A percentile compares a stretch with the other conserved stretches of the same genome.
Conservation (phyloP, 1,139 yeast genomes). For the Petasospora fabianii region DNA sequence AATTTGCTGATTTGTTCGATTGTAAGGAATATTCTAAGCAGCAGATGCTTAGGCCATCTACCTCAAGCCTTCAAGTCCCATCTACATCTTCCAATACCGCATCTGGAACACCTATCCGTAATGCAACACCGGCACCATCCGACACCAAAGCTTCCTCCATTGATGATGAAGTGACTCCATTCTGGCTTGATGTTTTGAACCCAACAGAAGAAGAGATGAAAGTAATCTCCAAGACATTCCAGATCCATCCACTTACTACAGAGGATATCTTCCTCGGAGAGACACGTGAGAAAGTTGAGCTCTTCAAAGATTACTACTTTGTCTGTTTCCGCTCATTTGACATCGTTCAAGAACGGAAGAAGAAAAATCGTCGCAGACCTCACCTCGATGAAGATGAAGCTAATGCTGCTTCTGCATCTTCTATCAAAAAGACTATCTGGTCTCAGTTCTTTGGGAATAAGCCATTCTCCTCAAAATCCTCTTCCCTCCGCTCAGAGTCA, state of each 20-base stretch:
- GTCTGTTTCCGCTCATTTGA: conserved; percentile 93
- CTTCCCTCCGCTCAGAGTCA: conserved; percentile 17
- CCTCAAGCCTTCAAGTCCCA: conserved; percentile 6
- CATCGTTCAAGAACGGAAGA: conserved; percentile 65
- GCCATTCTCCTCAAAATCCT: conserved; percentile 17
- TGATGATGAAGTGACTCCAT: conserved; percentile 44
- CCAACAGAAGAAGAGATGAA: conserved; percentile 98
- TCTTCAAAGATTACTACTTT: conserved; percentile 70
- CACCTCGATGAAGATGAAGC: conserved; percentile 6
- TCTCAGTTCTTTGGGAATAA: conserved; percentile 3
- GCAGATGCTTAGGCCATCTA: not conserved
- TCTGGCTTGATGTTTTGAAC: conserved; percentile 89
- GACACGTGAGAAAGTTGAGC: conserved; percentile 86
- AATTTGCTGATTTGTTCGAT: conserved; percentile 47
- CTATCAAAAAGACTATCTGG: conserved; percentile 10
- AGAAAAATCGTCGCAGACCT: conserved; percentile 23
- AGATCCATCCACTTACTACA: conserved; percentile 92
- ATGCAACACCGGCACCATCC: conserved; percentile 13
- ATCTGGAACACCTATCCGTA: conserved; percentile 10
- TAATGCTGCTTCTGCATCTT: no score
- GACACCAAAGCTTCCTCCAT: conserved; percentile 23
- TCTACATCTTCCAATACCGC: not conserved
- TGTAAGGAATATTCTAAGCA: conserved; percentile 33
- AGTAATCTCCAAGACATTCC: conserved; percentile 83
- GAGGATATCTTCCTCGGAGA: conserved; percentile 95